Base-by-base conservation (phyloP, 2,329 filamentous ascomycete species). In the Fusarium concolor region DNA sequence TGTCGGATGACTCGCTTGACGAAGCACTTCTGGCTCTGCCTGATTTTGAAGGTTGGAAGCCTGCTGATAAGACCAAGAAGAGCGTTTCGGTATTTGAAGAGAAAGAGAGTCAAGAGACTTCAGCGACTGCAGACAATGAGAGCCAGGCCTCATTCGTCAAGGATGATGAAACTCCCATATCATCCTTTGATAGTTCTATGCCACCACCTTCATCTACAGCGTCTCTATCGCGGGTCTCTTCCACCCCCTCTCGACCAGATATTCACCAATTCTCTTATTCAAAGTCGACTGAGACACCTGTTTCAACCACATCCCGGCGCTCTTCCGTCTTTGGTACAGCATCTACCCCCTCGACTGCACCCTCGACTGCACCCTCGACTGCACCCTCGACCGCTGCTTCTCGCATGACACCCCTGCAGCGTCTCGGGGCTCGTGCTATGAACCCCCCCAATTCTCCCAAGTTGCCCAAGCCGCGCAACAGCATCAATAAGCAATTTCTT, bases 1-100 rank as follows among this genome's bases (percentile, higher is more conserved):
- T 86, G 71, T 88, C 86, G 0, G 86, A 88, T 62, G 85, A 87
- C 62, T 87, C 86, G 0, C 79, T 88, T 39, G 85, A 88, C 28
- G 86, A 87, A 58, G 85, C 81, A 0, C 77, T 89, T 20, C 75
- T 79, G 26, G 80, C 79, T 20, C 73, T 89, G 12, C 85, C 86
- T 2, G 86, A 88, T 44, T 75, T 84, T 38, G 82, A 82, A n/a
- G 80, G 77, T 12, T 87, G 85, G 85, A 77, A 80, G 43, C 73
- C 78, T 9, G 57, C 67, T 22, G 45, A 69, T 8, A 83, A 81
- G 61, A 67, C 75, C 1, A 76, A 71, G 42, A 80, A 77, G 60
- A 72, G 78, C 2, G 77, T 84, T 18, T 70, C 77, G 4, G 80
- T 87, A 8, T 87, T 85, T 59, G 79, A 81, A 24, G 82, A 85